Conservation (phyloP, 345 rosid species). For the Euphorbia tirucalli region DNA sequence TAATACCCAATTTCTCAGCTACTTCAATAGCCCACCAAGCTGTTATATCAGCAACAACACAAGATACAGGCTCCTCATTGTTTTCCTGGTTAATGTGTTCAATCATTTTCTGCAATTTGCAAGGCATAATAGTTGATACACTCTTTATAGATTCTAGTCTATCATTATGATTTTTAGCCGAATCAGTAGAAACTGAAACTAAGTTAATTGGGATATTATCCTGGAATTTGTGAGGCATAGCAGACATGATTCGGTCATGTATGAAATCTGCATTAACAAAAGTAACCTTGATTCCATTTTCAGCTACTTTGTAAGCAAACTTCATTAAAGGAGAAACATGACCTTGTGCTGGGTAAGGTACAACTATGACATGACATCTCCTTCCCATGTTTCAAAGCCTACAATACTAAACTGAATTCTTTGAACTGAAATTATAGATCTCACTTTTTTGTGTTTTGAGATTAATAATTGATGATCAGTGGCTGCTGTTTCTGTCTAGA, state of each 20-base stretch:
- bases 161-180: slow-evolving; percentile 2
- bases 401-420: too few relatives aligned
- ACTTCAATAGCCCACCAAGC: slow-evolving; percentile 9
- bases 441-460: not conserved
- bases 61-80: not conserved
- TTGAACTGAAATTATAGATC: not conserved
- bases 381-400: not conserved
- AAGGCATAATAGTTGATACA: slow-evolving; percentile 21
- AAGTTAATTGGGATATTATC: slow-evolving; percentile 15
- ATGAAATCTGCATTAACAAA: slow-evolving; percentile 31
- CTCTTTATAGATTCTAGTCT: not conserved
- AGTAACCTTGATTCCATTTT: slow-evolving; percentile 37
- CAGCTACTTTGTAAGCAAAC: slow-evolving; percentile 30
- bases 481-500: not conserved
- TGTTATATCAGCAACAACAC: slow-evolving; percentile 7
- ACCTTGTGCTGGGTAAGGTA: slow-evolving; percentile 33
- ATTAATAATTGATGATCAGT: not conserved
- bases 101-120: slow-evolving; percentile 24
- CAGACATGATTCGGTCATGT: slow-evolving; percentile 20
- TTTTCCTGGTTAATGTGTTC: slow-evolving; percentile 15
- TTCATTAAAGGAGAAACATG: slow-evolving; percentile 30
- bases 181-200: slow-evolving; percentile 28
- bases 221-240: slow-evolving; percentile 7
- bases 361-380: slow-evolving; percentile 24
- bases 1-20: not conserved